Base-by-base conservation (phyloP, 495 filamentous ascomycete genomes). In the Echria macrotheca region DNA sequence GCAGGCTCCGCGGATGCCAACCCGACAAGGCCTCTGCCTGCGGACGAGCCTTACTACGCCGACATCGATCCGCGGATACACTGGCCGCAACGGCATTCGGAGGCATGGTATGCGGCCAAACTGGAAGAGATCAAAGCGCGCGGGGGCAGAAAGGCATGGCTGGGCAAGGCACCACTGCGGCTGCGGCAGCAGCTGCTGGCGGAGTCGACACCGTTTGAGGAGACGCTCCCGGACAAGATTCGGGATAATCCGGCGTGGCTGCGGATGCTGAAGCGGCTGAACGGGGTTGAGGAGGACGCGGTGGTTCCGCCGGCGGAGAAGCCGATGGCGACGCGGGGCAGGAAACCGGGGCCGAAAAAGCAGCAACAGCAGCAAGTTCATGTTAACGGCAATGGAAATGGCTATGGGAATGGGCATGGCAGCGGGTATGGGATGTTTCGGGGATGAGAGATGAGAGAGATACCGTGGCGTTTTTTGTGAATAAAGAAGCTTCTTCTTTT, bases 11-110 rank as follows among this genome's bases (percentile, higher is more conserved):
- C 32, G 10, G 17, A 10, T 10, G n/a, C 25, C n/a, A 41, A 33
- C 35, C 3, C 26, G 23, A 18, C 19, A 10, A 19, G 38, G 10
- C 25, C 36, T n/a, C 18, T 31, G 29, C 24, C 26, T 17, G 33
- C 37, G 11, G 60, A 64, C 33, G 52, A 58, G 14, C 60, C 60
- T 4, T 32, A 57, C 15, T 66, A 50, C 15, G 29, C 41, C 3
- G 44, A 52, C 49, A 66, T 77, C 17, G 69, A 78, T 52, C 76
- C 75, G 0, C 66, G 68, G 2, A 51, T 67, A 2, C 67, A 68
- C 38, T 74, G 68, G 65, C 57, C 63, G 2, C 62, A 61, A 7
- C 57, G 53, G 2, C 65, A 57, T 40, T 65, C 69, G 0, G 47
- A 62, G 9, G 60, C 64, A 21, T 77, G 72, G 69, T 52, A 66